Base-by-base conservation (phyloP, 192 early-diverging fungal genomes). In the Podila epigama region DNA sequence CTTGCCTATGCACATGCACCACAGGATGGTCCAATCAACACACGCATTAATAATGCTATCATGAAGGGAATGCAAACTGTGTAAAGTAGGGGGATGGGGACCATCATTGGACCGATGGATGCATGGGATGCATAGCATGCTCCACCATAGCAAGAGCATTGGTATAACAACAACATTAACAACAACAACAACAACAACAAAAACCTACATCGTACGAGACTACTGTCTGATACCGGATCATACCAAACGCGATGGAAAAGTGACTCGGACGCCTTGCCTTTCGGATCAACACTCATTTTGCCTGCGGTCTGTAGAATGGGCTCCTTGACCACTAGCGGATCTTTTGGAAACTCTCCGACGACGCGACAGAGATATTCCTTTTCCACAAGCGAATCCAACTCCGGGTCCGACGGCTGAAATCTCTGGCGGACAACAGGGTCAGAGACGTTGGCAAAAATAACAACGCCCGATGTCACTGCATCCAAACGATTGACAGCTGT, bases 281-380 rank as follows among this genome's bases (percentile, higher is more conserved):
- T 22, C 1, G 66, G 56, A 36, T 77, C 66, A 3, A 77, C 51
- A 1, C 20, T 41, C 9, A 68, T 60, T 63, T 68, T 77, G 27
- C 73, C 73, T 34, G 60, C 73, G 7, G 5, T 51, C 25, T 58
- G 66, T 11, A 77, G 31, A n/a, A 77, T 77, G 5, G 73, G 73
- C 22, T 77, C 73, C 28, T n/a, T 59, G 37, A 77, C 73, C 11
- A 77, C 40, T n/a, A 68, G 3, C 3, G 73, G 57, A 0, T 60
- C 66, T 5, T n/a, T 29, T 22, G 73, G 61, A 25, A 77, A 77
- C n/a, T 77, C 73, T 32, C 73, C 73, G 3, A 68, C 66, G 16
- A 77, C 73, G 15, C 73, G 61, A 16, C 73, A 77, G 33, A 77
- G 44, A 20, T 77, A 77, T 60, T 77, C 73, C 51, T 77, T 77